Evolutionary conservation across 331 rosid genomes (phyloP).

Genomic region (Telfairia occidentalis): DNA sequence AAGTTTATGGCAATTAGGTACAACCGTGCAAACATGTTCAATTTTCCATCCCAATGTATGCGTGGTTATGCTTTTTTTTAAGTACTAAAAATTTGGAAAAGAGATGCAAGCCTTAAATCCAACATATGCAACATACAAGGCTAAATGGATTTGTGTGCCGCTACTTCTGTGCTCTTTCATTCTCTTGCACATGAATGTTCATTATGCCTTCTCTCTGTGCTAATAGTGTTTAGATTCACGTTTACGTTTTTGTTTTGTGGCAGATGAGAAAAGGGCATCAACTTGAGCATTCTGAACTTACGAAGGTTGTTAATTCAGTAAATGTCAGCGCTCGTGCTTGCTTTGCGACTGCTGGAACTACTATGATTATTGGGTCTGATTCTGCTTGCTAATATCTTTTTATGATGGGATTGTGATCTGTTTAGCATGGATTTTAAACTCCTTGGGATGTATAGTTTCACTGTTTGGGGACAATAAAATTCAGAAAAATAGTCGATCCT

Average conservation of each 20-base stretch:
- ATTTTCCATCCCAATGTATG: background rate
- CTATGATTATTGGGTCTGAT: conserved; percentile 71
- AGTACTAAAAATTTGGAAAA: background rate
- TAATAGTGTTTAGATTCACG: background rate
- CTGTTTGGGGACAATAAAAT: background rate
- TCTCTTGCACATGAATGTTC: background rate
- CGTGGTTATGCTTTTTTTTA: background rate
- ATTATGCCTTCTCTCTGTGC: background rate
- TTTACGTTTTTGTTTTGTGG: conserved; percentile 14
- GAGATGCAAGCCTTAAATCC: background rate
- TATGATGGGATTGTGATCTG: background rate
- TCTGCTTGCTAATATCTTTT: conserved; percentile 1
- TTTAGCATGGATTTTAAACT: background rate
- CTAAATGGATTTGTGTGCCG: background rate
- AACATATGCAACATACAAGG: background rate
- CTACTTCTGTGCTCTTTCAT: background rate
- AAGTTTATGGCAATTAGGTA: background rate
- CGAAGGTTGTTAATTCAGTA: conserved; percentile 39
- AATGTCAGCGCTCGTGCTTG: conserved; percentile 47
- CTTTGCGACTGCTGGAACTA: conserved; percentile 84
- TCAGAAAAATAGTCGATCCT: background rate
- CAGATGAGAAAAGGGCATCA: conserved; percentile 46
- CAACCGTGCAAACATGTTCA: background rate
- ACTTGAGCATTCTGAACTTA: conserved; percentile 47
- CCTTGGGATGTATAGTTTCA: background rate